Base-by-base conservation (phyloP, 2,329 filamentous ascomycete genomes). In the Colletotrichum sansevieriae region DNA sequence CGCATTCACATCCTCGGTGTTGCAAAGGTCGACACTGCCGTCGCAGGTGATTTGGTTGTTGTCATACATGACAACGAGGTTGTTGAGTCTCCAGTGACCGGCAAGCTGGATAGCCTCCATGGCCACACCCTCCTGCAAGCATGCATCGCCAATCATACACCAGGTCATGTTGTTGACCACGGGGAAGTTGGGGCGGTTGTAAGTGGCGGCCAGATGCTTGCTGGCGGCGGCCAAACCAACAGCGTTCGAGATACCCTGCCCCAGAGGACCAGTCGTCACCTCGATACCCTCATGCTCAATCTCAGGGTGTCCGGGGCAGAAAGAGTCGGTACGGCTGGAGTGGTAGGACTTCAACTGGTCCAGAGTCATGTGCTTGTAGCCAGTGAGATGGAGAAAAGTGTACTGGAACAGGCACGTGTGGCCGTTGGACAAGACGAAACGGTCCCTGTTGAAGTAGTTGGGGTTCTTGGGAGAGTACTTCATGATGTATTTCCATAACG, bases 381-480 rank as follows among this genome's bases (percentile, higher is more conserved):
- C 87, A 1, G 79, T 78, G 10, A 88, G 79, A 68, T 89, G 84
- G 9, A 86, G 77, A 68, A 88, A 84, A 0, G 78, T 75, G 75
- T 88, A 88, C 65, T 86, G 83, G 70, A 86, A 87, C 22, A 88
- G 78, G 72, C 84, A 85, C 1, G 83, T 82, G 71, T 88, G 86
- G n/a, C 82, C 88, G 71, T 90, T 90, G 22, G 87, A 90, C 11
- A 90, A 80, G 7, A 90, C 84, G 72, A 90, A 90, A 22, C 87
- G 83, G 72, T 90, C 88, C 41, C 88, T 81, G 75, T 90, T 88
- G 80, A 90, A 89, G 75, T 80, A 90, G 47, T 81, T 74, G 9
- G 85, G 84, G 46, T 84, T 83, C n/a, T 78, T 77, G 0, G 88
- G 88, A 2, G 85, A 83, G 73, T 88, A 90, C 52, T 81, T 81